Evolutionary conservation across 2,329 filamentous ascomycete genomes (phyloP).

Genomic region (Ceratocystis colombiana): DNA sequence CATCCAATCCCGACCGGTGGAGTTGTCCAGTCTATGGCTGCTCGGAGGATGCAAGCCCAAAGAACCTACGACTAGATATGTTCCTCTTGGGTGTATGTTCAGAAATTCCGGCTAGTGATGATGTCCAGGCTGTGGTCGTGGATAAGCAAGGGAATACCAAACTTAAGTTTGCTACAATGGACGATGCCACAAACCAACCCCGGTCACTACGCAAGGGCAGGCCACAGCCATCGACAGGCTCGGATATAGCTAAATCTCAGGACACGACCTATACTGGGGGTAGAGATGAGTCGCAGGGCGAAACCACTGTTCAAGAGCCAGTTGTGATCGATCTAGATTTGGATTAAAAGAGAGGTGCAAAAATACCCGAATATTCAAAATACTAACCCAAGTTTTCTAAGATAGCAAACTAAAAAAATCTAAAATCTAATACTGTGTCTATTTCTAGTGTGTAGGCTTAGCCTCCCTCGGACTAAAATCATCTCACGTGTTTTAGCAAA

Average conservation of each 20-base stretch:
- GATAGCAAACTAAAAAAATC: not conserved
- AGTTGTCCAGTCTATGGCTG: conserved; percentile 21
- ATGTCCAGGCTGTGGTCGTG: conserved; percentile 11
- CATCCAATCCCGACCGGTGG: conserved; percentile 5
- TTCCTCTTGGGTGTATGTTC: conserved; percentile 7
- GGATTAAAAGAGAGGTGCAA: not conserved
- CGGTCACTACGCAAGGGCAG: not conserved
- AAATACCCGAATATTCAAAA: no score
- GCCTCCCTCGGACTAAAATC: not conserved
- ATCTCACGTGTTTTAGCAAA: not conserved
- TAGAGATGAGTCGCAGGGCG: not conserved
- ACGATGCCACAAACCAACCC: not conserved
- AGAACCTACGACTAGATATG: conserved; percentile 6
- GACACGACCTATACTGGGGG: not conserved
- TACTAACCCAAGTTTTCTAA: not conserved
- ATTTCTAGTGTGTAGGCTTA: not conserved
- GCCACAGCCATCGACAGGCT: no score
- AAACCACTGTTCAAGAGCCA: not conserved
- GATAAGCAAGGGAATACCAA: conserved; percentile 2
- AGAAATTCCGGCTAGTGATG: not conserved
- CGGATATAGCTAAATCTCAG: not conserved
- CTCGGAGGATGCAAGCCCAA: conserved; percentile 17
- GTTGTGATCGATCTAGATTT: not conserved
- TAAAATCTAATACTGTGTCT: not conserved
- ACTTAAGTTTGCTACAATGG: not conserved